Evolutionary conservation across 768 basidiomycete species (phyloP).

Genomic region (Pulveroboletus frians): DNA sequence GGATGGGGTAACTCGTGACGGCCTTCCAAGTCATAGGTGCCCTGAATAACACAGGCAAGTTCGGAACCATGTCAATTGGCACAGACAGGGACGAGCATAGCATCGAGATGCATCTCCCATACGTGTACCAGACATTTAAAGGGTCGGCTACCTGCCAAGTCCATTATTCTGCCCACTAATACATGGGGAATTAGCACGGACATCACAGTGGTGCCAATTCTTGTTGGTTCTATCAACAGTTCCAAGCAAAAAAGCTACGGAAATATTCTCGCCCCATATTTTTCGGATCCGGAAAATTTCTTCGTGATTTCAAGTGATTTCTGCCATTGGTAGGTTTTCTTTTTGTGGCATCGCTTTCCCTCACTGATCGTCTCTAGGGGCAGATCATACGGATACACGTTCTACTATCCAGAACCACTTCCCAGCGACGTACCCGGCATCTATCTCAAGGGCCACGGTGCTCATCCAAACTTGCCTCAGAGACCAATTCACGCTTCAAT

Average conservation of each 20-base stretch:
- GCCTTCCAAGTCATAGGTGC: conserved; percentile 11
- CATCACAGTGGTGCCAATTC: conserved; percentile 81
- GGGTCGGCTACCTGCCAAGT: conserved; percentile 42
- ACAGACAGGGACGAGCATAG: conserved; percentile 95
- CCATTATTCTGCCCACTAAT: conserved; percentile 2
- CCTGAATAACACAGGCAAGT: conserved; percentile 35
- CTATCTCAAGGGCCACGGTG: conserved; percentile 43
- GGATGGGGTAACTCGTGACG: conserved; percentile 5
- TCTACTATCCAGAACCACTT: conserved; percentile 69
- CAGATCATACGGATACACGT: conserved; percentile 78
- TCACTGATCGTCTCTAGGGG: conserved; percentile 50
- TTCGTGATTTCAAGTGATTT: conserved; percentile 95
- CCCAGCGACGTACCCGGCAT: conserved; percentile 43
- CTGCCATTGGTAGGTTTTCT: conserved; percentile 79
- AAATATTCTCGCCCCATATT: conserved; percentile 70
- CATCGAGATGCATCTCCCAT: conserved; percentile 97
- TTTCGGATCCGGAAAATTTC: conserved; percentile 72
- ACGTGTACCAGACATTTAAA: conserved; percentile 79
- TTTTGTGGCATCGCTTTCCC: neutral
- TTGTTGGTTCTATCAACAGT: conserved; percentile 75
- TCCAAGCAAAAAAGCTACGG: conserved; percentile 62
- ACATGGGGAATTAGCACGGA: conserved; percentile 44
- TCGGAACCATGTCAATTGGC: conserved; percentile 56
- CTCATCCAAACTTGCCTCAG: conserved; percentile 34
- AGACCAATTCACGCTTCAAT: conserved; percentile 84